These are phyloP conservation scores for Pyrenula massariospora DNA, from an alignment of 495 filamentous ascomycete genomes.

Conservation along the genomic window DNA sequence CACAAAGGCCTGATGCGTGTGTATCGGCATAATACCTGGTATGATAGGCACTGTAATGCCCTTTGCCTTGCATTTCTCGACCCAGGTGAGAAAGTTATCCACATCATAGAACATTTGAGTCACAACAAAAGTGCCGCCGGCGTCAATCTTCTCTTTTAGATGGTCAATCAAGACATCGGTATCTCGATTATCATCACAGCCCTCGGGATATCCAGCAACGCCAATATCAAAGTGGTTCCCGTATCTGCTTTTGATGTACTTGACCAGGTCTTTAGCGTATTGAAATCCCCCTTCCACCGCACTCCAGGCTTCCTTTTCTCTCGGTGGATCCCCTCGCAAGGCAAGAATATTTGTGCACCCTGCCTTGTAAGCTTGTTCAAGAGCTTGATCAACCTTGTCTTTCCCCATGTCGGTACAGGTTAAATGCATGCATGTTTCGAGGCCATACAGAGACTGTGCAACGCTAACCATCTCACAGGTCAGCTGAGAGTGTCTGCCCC, in stretches of 20 bases:
- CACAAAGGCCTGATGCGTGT: constrained; percentile 84
- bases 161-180: constrained; percentile 78
- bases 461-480: constrained; percentile 97
- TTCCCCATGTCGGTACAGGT: constrained; percentile 97
- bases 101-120: constrained; percentile 99
- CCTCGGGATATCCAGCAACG: constrained; percentile 95
- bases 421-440: constrained; percentile 98
- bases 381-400: constrained; percentile 79
- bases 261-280: constrained; percentile 89
- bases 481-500: constrained; percentile 77
- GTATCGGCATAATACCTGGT: constrained; percentile 98
- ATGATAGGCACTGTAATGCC: constrained; percentile 88
- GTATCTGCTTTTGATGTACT: constrained; percentile 80
- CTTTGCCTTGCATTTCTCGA: constrained; percentile 65
- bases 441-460: constrained; percentile 88
- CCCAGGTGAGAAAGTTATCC: constrained; percentile 88
- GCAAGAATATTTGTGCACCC: constrained; percentile 98
- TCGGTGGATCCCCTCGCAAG: constrained; percentile 84
- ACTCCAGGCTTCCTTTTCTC: constrained; percentile 90
- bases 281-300: constrained; percentile 74
- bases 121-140: constrained; percentile 83
- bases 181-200: constrained; percentile 83
- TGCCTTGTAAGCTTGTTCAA: constrained; percentile 81
- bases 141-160: constrained; percentile 95
- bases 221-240: constrained; percentile 97